These are phyloP conservation scores for Tolypocladium capitatum DNA, from an alignment of 2,329 filamentous ascomycete genomes.

Conservation along the genomic window DNA sequence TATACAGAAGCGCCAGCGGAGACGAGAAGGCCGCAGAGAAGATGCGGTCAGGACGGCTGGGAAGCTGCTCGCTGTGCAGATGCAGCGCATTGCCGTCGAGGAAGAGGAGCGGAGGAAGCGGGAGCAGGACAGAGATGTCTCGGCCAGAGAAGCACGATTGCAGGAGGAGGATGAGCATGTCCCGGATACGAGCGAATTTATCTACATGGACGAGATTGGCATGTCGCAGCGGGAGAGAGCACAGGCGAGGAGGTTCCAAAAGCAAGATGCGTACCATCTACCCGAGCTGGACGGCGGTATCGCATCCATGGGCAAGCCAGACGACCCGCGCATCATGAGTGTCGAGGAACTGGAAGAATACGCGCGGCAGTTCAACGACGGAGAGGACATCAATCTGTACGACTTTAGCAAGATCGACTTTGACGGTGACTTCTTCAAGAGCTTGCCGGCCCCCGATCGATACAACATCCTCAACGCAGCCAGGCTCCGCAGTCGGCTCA, in stretches of 20 bases:
- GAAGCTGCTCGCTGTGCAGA: conserved; percentile 83
- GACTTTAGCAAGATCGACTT: conserved; percentile 99
- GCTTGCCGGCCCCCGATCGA: conserved; percentile 74
- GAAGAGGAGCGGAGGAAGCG: conserved; percentile 54
- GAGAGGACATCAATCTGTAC: conserved; percentile 83
- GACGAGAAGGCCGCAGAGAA: conserved; percentile 78
- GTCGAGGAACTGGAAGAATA: conserved; percentile 90
- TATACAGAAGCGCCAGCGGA: conserved; percentile 61
- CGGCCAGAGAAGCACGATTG: conserved; percentile 21
- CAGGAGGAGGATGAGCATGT: conserved; percentile 57
- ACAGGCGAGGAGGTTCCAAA: conserved; percentile 66
- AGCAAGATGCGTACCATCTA: conserved; percentile 89
- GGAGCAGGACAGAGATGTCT: conserved; percentile 30
- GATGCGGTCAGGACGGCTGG: conserved; percentile 88
- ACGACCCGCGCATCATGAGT: conserved; percentile 94
- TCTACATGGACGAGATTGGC: conserved; percentile 83
- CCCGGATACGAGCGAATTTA: conserved; percentile 49
- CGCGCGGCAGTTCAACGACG: conserved; percentile 78
- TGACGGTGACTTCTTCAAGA: conserved; percentile 87
- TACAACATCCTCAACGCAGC: conserved; percentile 98
- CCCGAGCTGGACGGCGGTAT: conserved; percentile 73
- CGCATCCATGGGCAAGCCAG: conserved; percentile 72
- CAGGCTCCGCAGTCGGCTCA: conserved; percentile 68
- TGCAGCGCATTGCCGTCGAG: conserved; percentile 81
- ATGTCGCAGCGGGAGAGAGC: conserved; percentile 67